Percentiles rank a stretch among this genome's conserved stretches.
Evolutionary conservation across 352 stramenopile species (phyloP).

Genomic region (Halophytophthora batemanensis): DNA sequence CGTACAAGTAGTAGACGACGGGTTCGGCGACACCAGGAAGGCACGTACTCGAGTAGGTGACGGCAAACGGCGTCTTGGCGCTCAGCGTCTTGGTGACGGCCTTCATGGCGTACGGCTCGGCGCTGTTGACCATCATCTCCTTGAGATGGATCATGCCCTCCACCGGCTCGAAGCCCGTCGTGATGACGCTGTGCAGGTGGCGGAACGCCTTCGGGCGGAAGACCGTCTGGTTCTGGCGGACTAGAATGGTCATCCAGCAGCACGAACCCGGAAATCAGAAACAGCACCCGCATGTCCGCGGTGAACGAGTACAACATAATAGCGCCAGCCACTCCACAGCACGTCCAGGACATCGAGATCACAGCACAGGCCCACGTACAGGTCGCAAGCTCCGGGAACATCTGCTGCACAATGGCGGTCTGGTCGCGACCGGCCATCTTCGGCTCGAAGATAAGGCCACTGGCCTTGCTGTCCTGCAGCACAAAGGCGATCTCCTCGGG

Average conservation of each 20-base stretch:
- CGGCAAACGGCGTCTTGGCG: conserved; percentile 67
- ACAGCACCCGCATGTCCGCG: no score
- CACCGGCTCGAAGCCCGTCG: conserved; percentile 66
- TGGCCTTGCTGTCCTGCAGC: conserved; percentile 77
- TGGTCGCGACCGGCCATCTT: conserved; percentile 78
- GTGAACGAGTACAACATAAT: not conserved
- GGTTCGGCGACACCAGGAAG: not conserved
- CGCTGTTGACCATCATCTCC: conserved; percentile 78
- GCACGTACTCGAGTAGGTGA: conserved; percentile 78
- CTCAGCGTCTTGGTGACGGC: conserved; percentile 58
- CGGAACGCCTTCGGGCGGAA: conserved; percentile 83
- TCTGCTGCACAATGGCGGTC: conserved; percentile 58
- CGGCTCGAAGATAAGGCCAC: conserved; percentile 78
- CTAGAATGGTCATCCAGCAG: conserved; percentile 18
- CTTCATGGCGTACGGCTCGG: conserved; percentile 60
- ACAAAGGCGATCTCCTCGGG: conserved; percentile 80
- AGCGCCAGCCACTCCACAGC: not conserved
- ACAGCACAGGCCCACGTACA: conserved; percentile 31
- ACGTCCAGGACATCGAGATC: not conserved
- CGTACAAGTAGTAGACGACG: no score
- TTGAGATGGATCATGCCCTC: conserved; percentile 77
- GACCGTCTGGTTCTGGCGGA: conserved; percentile 45
- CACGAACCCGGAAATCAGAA: conserved; percentile 1
- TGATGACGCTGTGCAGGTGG: conserved; percentile 82
- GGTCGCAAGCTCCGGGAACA: conserved; percentile 76